phyloP scores from a whole-genome alignment of 176 grass and related monocot genomes.

The Neostapfia colusana region DNA sequence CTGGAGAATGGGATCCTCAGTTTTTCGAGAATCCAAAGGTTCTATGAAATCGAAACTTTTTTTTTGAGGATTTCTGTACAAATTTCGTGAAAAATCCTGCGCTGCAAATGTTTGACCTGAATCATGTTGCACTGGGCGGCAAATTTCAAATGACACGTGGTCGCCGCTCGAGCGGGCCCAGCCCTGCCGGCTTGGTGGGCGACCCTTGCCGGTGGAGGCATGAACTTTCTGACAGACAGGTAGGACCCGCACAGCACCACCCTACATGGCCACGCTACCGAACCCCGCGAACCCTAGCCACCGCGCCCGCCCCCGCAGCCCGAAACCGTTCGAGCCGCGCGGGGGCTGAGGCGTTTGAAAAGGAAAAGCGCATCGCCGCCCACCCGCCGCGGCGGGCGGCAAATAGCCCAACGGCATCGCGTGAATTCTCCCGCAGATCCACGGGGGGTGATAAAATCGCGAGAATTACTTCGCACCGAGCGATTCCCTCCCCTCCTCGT shows the following conservation, averaged over 20 bases:
- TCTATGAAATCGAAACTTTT: neutral
- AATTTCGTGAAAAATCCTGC: too few relatives aligned
- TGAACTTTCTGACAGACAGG: neutral
- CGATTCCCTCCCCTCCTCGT: neutral
- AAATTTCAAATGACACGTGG: too few relatives aligned
- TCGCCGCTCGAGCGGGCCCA: too few relatives aligned
- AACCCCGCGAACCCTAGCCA: neutral
- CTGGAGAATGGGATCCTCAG: neutral
- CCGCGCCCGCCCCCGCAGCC: neutral
- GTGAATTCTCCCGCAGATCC: conserved; percentile 39
- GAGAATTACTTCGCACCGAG: neutral
- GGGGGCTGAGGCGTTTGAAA: conserved; percentile 27
- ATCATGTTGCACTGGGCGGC: too few relatives aligned
- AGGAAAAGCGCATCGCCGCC: conserved; percentile 16
- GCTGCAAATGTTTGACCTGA: too few relatives aligned
- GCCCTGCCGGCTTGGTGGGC: neutral
- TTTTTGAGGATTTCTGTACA: too few relatives aligned
- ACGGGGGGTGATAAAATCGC: neutral
- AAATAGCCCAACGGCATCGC: conserved; percentile 19
- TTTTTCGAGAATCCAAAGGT: neutral
- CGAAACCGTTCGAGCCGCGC: neutral
- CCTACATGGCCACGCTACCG: neutral
- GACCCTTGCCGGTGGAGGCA: neutral
- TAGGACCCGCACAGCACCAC: neutral
- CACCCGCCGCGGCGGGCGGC: conserved; percentile 13